phyloP scores from a whole-genome alignment of 495 filamentous ascomycete species.

The Wilcoxina mikolae region DNA sequence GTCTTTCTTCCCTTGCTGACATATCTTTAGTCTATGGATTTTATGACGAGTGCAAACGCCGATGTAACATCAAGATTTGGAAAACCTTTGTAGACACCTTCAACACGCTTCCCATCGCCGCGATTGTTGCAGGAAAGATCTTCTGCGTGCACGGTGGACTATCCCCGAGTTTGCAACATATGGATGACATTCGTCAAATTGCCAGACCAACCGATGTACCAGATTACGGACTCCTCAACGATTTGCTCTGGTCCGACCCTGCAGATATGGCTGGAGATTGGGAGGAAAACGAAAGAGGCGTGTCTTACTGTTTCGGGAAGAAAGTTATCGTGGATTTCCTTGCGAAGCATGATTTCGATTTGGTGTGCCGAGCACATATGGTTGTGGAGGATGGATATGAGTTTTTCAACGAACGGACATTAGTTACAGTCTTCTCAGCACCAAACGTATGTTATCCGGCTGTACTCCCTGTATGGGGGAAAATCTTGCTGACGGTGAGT shows the following conservation, averaged over 20 bases:
- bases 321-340: conserved; percentile 97
- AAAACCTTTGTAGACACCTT: conserved; percentile 98
- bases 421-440: conserved; percentile 95
- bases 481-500: background rate
- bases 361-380: conserved; percentile 97
- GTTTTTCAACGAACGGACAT: conserved; percentile 88
- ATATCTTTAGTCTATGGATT: conserved; percentile 77
- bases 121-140: conserved; percentile 95
- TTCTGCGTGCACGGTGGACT: conserved; percentile 97
- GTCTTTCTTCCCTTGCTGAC: background rate
- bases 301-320: conserved; percentile 98
- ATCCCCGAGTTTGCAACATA: conserved; percentile 80
- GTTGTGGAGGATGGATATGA: conserved; percentile 99
- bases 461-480: background rate
- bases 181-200: conserved; percentile 97
- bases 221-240: conserved; percentile 91
- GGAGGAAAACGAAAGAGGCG: conserved; percentile 93
- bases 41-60: conserved; percentile 96
- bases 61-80: conserved; percentile 97
- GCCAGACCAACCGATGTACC: conserved; percentile 92
- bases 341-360: conserved; percentile 85
- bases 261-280: conserved; percentile 96
- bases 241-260: conserved; percentile 94
- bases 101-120: conserved; percentile 87
- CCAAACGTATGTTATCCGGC: conserved; percentile 61